A percentile compares a stretch with the other conserved stretches of the same genome.
These are phyloP conservation scores for Leccinum solheimii DNA, from an alignment of 1,284 basidiomycete genomes.

Conservation along the genomic window DNA sequence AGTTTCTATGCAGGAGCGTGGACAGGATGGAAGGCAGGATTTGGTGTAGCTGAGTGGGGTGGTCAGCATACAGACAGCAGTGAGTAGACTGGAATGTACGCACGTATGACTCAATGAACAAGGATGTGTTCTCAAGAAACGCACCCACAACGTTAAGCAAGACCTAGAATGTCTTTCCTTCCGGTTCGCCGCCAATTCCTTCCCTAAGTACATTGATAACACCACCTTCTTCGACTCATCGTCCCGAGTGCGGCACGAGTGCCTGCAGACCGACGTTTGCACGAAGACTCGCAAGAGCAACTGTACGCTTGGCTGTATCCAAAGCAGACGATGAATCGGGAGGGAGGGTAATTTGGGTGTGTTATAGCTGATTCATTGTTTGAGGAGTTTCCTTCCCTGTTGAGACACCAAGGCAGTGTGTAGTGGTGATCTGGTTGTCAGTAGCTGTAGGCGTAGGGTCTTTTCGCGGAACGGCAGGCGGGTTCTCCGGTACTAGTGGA, in stretches of 20 bases:
- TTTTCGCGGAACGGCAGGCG: constrained; percentile 74
- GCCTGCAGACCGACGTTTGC: constrained; percentile 31
- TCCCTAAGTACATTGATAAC: too few species aligned
- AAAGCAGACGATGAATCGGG: constrained; percentile 41
- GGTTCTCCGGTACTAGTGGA: constrained; percentile 96
- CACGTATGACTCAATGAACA: constrained; percentile 96
- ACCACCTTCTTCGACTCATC: too few species aligned
- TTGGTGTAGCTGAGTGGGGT: constrained; percentile 79
- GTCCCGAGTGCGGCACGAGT: too few species aligned
- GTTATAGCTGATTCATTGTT: constrained; percentile 94
- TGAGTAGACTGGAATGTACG: constrained; percentile 36
- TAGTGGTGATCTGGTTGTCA: constrained; percentile 35
- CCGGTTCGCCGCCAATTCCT: too few species aligned
- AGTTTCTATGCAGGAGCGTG: constrained; percentile 82
- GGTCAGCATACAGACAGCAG: not conserved
- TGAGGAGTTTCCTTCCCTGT: constrained; percentile 45
- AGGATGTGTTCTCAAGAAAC: constrained; percentile 49
- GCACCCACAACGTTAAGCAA: too few species aligned
- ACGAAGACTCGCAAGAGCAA: constrained; percentile 87
- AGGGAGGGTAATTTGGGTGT: constrained; percentile 86
- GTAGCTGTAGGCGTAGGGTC: constrained; percentile 35
- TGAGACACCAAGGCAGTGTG: constrained; percentile 20
- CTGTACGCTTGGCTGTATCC: constrained; percentile 70
- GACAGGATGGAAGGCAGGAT: constrained; percentile 91
- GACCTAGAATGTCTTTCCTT: too few species aligned